Evolutionary conservation across 129 eudicot species (phyloP), one percentile per base, ranked within the genome.

Genomic region (Chrysanthemum lavandulifolium): DNA sequence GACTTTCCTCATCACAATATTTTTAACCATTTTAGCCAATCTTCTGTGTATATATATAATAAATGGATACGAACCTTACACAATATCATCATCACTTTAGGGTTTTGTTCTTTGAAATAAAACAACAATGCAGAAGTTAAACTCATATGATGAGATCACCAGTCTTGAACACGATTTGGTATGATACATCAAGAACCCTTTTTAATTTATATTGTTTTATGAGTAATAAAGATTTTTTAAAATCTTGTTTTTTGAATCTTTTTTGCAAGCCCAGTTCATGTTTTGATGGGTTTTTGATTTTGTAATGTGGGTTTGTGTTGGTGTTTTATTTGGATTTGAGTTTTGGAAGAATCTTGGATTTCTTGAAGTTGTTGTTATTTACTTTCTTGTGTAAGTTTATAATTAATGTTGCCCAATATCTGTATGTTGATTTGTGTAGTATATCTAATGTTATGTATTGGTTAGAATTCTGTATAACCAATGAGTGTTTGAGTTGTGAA

Each of bases 91-190:
- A 10, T 13, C 4, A 58, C 13, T 40, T 40, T 79, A 66, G 75
- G 74, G 75, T 73, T 67, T 74, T 67, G 60, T 67, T 56, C 40
- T 54, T 48, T n/a, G 75, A 76, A 68, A 62, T 65, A 47, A 53
- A 80, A 13, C 69, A 80, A 13, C 65, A 80, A 82, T 71, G 80
- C 83, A 63, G 86, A 80, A 68, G 87, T 76, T 85, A 73, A 82
- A 82, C 79, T 80, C 87, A 3, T 71, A 84, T 65, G 83, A 84
- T 65, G 90, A 81, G 76, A 79, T 80, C 78, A 71, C 73, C 83
- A 77, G 73, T 81, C 76, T 83, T 12, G 78, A 78, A 49, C 80
- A 59, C 69, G 84, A 85, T 81, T 76, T 85, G 88, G 95, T 88
- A 82, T 80, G 6, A 29, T 40, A 65, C 12, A 6, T 40, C 47